phyloP scores from a whole-genome alignment of 176 grass and related monocot species.

The Melocanna baccifera region DNA sequence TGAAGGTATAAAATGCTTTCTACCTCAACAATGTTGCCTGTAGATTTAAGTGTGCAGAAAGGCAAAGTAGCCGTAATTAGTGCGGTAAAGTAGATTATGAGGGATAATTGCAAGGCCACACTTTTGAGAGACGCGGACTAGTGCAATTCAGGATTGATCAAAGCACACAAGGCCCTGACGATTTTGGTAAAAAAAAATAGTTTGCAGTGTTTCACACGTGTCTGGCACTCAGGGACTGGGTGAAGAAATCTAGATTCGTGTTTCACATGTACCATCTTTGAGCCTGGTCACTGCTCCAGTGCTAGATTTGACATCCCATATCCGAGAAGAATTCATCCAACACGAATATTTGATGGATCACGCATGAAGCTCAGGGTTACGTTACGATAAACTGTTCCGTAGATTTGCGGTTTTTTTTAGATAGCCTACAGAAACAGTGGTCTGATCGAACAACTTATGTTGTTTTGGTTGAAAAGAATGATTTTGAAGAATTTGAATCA shows the following conservation, averaged over 20 bases:
- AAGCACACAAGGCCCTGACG: neutral
- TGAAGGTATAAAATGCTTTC: neutral
- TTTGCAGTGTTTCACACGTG: neutral
- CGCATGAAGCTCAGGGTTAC: too few species aligned
- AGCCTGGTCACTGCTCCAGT: neutral
- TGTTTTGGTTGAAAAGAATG: too few species aligned
- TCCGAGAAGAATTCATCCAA: too few species aligned
- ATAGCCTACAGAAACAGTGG: too few species aligned
- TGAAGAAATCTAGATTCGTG: neutral
- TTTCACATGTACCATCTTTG: neutral
- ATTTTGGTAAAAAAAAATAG: neutral
- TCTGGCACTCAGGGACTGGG: neutral
- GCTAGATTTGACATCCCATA: too few species aligned
- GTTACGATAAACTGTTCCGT: too few species aligned
- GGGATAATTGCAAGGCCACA: neutral
- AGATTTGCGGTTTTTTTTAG: too few species aligned
- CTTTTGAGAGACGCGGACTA: neutral
- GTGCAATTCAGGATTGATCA: neutral
- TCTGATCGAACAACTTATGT: too few species aligned
- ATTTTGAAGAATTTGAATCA: too few species aligned
- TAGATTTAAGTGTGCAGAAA: neutral
- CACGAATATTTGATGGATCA: too few species aligned
- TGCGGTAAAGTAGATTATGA: neutral
- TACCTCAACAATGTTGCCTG: neutral
- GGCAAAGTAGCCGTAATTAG: neutral